phyloP scores from a whole-genome alignment of 257 asterid species.

The Rauvolfia tetraphylla region DNA sequence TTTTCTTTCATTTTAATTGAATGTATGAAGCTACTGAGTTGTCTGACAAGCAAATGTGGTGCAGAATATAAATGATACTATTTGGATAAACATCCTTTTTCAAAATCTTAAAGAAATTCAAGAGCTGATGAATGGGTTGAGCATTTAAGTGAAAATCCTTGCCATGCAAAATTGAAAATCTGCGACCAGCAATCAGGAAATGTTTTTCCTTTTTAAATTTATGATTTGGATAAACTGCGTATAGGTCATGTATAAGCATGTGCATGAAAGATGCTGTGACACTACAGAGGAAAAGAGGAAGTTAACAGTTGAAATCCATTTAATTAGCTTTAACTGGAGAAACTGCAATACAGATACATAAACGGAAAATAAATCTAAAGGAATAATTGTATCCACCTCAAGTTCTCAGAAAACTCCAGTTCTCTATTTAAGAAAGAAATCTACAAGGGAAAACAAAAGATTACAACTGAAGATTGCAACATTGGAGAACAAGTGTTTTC shows the following conservation, averaged over 20 bases:
- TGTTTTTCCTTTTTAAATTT: not conserved
- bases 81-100: not conserved
- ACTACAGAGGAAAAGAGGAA: too few species aligned
- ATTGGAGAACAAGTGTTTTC: too few species aligned
- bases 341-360: not conserved
- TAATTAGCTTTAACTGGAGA: not conserved
- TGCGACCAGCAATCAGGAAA: not conserved
- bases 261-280: not conserved
- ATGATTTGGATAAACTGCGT: not conserved
- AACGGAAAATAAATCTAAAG: not conserved
- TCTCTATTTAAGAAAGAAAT: not conserved
- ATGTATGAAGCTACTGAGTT: not conserved
- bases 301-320: too few species aligned
- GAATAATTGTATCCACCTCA: not conserved
- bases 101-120: too few species aligned
- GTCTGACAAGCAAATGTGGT: too few species aligned
- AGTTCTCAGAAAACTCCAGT: not conserved
- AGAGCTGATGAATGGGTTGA: too few species aligned
- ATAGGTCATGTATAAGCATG: not conserved
- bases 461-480: not conserved
- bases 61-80: not conserved
- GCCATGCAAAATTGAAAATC: not conserved
- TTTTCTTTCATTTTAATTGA: not conserved
- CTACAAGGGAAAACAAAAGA: not conserved
- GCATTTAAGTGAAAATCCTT: too few species aligned